Evolutionary conservation across 148 eudicot species (phyloP), one percentile per base, ranked within the genome.

Genomic region (Fagopyrum homotropicum): DNA sequence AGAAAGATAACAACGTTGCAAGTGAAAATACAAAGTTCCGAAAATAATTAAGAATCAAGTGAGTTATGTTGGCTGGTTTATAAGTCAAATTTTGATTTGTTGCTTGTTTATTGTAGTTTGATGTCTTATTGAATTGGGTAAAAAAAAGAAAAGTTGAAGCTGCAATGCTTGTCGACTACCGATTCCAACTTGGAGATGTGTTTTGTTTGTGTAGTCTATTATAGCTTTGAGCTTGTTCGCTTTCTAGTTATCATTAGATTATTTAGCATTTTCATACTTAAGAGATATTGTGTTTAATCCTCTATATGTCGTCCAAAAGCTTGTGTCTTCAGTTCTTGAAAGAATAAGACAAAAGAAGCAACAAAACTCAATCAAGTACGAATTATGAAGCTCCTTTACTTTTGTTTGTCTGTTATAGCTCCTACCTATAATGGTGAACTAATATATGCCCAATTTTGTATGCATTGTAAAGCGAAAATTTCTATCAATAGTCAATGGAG

Each of bases 291-390:
- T 84, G 14, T 91, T 91, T 77, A 89, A 89, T 75, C 86, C 98
- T 59, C 61, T 83, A 57, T 85, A 88, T 26, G 80, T 86, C 76
- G 92, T 85, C 45, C 83, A 82, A 48, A 94, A 87, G 75, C 91
- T 97, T 2, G 84, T 94, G 78, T 91, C 98, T 11, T 91, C 93
- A 0, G 82, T 94, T 17, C 79, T 94, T 78, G 96, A 90, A 85
- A 94, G 88, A 86, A 94, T 94, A 68, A 85, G 97, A 73, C 83
- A 85, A 78, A 86, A 97, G 79, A 94, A 91, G 84, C 80, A 85
- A 78, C 92, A 94, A 82, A 72, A 91, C 48, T 86, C 86, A 22
- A 84, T 83, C 78, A 91, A 86, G 98, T 91, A 71, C 17, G 78
- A 75, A 87, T 78, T 4, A 26, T 59, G 35, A 30, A 9, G 7